A percentile compares a stretch with the other conserved stretches of the same genome.
Evolutionary conservation across 139 green algal genomes (phyloP).

Genomic region (Ostreobium quekettii): DNA sequence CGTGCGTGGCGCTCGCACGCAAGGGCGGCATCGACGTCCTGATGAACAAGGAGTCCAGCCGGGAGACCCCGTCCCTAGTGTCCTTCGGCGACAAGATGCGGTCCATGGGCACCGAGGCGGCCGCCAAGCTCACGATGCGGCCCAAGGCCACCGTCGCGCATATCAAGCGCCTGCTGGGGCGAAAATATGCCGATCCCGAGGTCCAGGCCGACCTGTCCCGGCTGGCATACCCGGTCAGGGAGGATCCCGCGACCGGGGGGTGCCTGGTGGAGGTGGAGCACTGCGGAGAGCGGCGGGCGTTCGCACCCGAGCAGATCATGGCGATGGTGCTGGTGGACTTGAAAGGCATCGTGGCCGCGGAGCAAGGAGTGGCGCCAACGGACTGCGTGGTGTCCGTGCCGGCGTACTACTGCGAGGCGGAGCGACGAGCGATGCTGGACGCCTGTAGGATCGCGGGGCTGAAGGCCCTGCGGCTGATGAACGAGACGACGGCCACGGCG

Average conservation of each 20-base stretch:
- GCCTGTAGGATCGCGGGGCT: constrained; percentile 69
- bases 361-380: constrained; percentile 67
- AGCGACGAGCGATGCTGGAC: constrained; percentile 79
- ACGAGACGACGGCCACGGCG: constrained; percentile 92
- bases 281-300: constrained; percentile 39
- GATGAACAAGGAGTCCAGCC: constrained; percentile 92
- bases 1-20: constrained; percentile 76
- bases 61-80: constrained; percentile 83
- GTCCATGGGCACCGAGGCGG: constrained; percentile 73
- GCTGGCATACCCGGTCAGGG: constrained; percentile 62
- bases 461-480: constrained; percentile 88
- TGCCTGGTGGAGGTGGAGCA: constrained; percentile 67
- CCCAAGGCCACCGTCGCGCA: constrained; percentile 85
- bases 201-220: constrained; percentile 68
- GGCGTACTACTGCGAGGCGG: constrained; percentile 72
- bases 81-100: constrained; percentile 82
- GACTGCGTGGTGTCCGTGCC: constrained; percentile 91
- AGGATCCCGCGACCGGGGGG: constrained; percentile 66
- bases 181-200: constrained; percentile 70
- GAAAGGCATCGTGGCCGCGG: constrained; percentile 79
- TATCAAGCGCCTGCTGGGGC: constrained; percentile 91
- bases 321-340: constrained; percentile 87
- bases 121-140: constrained; percentile 70
- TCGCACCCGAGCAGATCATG: constrained; percentile 68
- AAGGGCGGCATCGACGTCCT: constrained; percentile 83